Percentiles rank a stretch among this genome's conserved stretches.
These are phyloP conservation scores for Lithocarpus polystachyus DNA, from an alignment of 306 rosid genomes.

Conservation along the genomic window DNA sequence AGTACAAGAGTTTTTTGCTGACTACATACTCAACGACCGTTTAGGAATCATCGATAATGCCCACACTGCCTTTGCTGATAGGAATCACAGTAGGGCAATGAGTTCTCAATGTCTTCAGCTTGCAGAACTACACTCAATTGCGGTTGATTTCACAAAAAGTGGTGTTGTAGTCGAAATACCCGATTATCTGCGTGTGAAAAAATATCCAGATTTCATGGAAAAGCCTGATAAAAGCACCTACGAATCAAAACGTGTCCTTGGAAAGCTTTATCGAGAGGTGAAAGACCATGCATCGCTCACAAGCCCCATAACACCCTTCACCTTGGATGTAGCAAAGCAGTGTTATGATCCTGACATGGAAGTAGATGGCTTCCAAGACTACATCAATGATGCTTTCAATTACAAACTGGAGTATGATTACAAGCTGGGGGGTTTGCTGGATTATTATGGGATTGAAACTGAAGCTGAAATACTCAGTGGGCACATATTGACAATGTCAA, in stretches of 20 bases:
- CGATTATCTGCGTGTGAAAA: not conserved
- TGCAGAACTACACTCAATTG: slow-evolving; percentile 35
- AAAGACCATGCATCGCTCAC: slow-evolving; percentile 11
- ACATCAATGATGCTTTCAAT: slow-evolving; percentile 57
- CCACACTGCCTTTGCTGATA: slow-evolving; percentile 37
- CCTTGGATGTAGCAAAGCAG: slow-evolving; percentile 23
- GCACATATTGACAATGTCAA: slow-evolving; percentile 47
- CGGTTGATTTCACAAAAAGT: slow-evolving; percentile 41
- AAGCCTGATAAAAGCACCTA: slow-evolving; percentile 24
- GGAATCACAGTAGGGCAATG: slow-evolving; percentile 8
- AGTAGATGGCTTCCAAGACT: slow-evolving; percentile 54
- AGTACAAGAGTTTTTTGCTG: slow-evolving; percentile 55
- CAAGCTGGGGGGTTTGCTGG: slow-evolving; percentile 61
- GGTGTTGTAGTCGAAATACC: slow-evolving; percentile 31
- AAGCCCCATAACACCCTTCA: slow-evolving; percentile 19
- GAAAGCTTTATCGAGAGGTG: slow-evolving; percentile 39
- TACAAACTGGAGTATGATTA: slow-evolving; percentile 60
- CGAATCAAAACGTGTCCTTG: slow-evolving; percentile 29
- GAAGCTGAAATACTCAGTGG: slow-evolving; percentile 81
- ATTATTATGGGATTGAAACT: slow-evolving; percentile 66
- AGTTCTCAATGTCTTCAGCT: slow-evolving; percentile 21
- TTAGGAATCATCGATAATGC: slow-evolving; percentile 70
- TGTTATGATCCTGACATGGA: slow-evolving; percentile 47
- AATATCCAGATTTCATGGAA: slow-evolving; percentile 45
- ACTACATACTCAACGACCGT: slow-evolving; percentile 59